Percentiles rank a stretch among this genome's conserved stretches.
phyloP scores from a whole-genome alignment of 768 basidiomycete species.

The Mycena olivaceomarginata region DNA sequence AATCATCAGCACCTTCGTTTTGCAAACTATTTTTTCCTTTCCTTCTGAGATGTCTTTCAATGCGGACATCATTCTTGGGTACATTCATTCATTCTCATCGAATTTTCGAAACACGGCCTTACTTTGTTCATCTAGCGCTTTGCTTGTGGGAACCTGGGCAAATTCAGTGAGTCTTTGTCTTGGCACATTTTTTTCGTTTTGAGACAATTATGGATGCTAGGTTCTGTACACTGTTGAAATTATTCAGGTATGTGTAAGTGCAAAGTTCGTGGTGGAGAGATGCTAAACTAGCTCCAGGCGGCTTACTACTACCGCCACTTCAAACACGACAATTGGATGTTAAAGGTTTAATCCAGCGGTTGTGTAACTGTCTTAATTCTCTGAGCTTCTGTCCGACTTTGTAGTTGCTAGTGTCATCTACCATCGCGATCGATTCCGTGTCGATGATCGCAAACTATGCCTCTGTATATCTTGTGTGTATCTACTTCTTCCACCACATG shows the following conservation, averaged over 20 bases:
- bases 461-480: slow-evolving; percentile 25
- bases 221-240: not conserved
- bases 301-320: slow-evolving; percentile 18
- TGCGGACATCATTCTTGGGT: slow-evolving; percentile 26
- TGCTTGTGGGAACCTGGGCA: not conserved
- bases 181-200: too few species aligned
- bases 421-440: slow-evolving; percentile 26
- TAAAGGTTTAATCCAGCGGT: slow-evolving; percentile 19
- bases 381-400: slow-evolving; percentile 17
- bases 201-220: too few species aligned
- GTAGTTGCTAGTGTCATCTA: slow-evolving; percentile 30
- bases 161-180: too few species aligned
- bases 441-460: slow-evolving; percentile 13
- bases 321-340: slow-evolving; percentile 22
- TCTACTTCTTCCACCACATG: slow-evolving; percentile 19
- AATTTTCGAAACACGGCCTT: slow-evolving; percentile 18
- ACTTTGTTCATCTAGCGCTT: slow-evolving; percentile 33
- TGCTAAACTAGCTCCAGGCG: slow-evolving; percentile 11
- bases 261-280: slow-evolving; percentile 9
- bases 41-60: slow-evolving; percentile 21
- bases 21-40: slow-evolving; percentile 12
- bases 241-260: slow-evolving; percentile 16
- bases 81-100: slow-evolving; percentile 2
- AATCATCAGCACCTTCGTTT: slow-evolving; percentile 18
- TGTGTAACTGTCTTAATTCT: slow-evolving; percentile 18